Evolutionary conservation across 148 eudicot species (phyloP), one percentile per base, ranked within the genome.

Genomic region (Pouteria glomerata): DNA sequence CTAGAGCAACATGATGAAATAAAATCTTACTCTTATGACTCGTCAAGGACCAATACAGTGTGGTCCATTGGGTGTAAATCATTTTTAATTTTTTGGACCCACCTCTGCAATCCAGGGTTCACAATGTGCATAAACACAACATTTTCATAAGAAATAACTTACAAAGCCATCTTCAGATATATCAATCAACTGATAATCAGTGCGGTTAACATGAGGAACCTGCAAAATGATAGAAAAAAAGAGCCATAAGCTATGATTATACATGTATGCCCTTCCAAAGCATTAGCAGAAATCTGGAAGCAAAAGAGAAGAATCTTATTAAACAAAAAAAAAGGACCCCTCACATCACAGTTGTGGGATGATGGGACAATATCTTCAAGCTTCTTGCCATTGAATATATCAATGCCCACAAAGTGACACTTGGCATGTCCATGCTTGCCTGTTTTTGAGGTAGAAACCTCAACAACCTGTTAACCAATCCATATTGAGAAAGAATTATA

Each of bases 351-450:
- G 24, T 84, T 84, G 81, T 84, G 87, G 31, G 87, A 84, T 0
- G 87, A 84, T 11, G 87, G 87, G 21, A 84, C 87, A 72, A 82
- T 84, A 76, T 84, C 87, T 51, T 84, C 87, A 1, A 84, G 83
- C 77, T 84, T 84, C 79, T 81, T 84, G 27, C 66, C 74, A 29
- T 63, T 84, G 67, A 84, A 84, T 26, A 84, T 77, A 74, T 84
- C 87, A 68, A 84, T 81, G 14, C 53, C 87, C 44, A 84, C 87
- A 79, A 84, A 84, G 79, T 84, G 87, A 79, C 87, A 84, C 72
- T 84, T 84, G 8, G 87, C 87, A 58, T 84, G 87, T 4, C 87
- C 87, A 47, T 84, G 87, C 81, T 81, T 84, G 29, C 87, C 87
- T 2, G 87, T 84, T 75, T 84, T 84, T 41, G 87, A 84, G 29